phyloP scores from a whole-genome alignment of 2,329 filamentous ascomycete species.

The Chlorencoelia australis region DNA sequence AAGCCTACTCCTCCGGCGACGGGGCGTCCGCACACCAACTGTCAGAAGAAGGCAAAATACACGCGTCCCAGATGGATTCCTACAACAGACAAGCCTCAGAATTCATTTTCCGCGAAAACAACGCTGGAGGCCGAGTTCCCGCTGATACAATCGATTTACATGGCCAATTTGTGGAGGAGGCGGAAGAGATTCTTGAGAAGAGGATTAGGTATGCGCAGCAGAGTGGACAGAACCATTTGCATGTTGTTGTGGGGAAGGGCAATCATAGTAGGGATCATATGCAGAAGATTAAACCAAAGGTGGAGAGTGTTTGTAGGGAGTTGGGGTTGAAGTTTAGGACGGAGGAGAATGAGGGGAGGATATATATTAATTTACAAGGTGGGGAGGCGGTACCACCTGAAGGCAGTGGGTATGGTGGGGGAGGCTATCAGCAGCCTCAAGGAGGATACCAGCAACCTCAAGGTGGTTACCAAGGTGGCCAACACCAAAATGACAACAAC shows the following conservation, averaged over 20 bases:
- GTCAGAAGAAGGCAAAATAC: slow-evolving; percentile 64
- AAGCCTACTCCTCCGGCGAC: slow-evolving; percentile 78
- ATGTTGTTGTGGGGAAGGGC: background rate
- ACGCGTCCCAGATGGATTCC: slow-evolving; percentile 73
- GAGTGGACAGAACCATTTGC: slow-evolving; percentile 52
- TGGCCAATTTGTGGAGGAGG: slow-evolving; percentile 90
- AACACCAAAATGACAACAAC: slow-evolving; percentile 29
- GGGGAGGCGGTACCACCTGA: slow-evolving; percentile 32
- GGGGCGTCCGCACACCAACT: slow-evolving; percentile 74
- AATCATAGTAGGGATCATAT: slow-evolving; percentile 76
- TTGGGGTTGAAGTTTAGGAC: slow-evolving; percentile 73
- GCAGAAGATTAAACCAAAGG: slow-evolving; percentile 91
- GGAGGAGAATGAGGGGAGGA: slow-evolving; percentile 80
- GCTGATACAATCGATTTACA: slow-evolving; percentile 80
- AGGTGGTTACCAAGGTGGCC: slow-evolving; percentile 11
- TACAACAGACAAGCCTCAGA: slow-evolving; percentile 88
- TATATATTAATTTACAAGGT: slow-evolving; percentile 70
- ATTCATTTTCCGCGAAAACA: slow-evolving; percentile 94
- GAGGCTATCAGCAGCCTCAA: slow-evolving; percentile 35
- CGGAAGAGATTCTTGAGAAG: slow-evolving; percentile 79
- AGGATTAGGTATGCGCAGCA: slow-evolving; percentile 77
- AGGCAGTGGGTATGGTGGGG: slow-evolving; percentile 29
- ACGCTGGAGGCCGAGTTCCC: slow-evolving; percentile 86
- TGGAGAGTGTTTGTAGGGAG: slow-evolving; percentile 78
- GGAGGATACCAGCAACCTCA: slow-evolving; percentile 1